phyloP scores from a whole-genome alignment of 495 filamentous ascomycete species.

The Daldinia bambusicola region DNA sequence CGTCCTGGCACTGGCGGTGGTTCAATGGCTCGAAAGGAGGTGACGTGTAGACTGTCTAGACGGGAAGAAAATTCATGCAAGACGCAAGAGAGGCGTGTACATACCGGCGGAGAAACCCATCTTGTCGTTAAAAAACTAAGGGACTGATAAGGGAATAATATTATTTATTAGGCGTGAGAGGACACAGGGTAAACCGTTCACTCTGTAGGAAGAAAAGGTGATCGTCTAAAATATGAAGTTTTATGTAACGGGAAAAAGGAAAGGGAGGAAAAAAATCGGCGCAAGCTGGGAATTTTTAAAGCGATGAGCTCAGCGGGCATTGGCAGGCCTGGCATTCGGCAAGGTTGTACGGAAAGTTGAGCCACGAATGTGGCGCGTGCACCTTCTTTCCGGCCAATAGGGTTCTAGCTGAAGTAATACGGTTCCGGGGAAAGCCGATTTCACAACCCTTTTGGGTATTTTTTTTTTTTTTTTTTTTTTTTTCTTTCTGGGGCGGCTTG shows the following conservation, averaged over 20 bases:
- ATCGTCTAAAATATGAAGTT: constrained; percentile 58
- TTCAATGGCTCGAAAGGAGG: constrained; percentile 45
- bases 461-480: not conserved
- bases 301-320: constrained; percentile 47
- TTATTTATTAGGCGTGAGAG: constrained; percentile 30
- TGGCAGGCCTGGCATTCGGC: constrained; percentile 18
- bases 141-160: constrained; percentile 19
- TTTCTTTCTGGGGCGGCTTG: constrained; percentile 1
- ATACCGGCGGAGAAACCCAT: constrained; percentile 58
- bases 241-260: constrained; percentile 39
- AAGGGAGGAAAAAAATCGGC: constrained; percentile 48
- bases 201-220: constrained; percentile 51
- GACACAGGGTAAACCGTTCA: constrained; percentile 31
- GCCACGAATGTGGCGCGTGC: constrained; percentile 43
- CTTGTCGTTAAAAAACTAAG: constrained; percentile 49
- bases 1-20: constrained; percentile 27
- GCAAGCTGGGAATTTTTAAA: constrained; percentile 53
- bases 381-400: constrained; percentile 34
- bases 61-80: constrained; percentile 19
- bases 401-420: constrained; percentile 42
- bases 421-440: constrained; percentile 46
- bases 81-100: constrained; percentile 39
- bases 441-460: constrained; percentile 14
- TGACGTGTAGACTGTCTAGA: constrained; percentile 29
- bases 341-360: constrained; percentile 35